Base-by-base conservation (phyloP, 306 rosid genomes). In the Rosa lucieae region DNA sequence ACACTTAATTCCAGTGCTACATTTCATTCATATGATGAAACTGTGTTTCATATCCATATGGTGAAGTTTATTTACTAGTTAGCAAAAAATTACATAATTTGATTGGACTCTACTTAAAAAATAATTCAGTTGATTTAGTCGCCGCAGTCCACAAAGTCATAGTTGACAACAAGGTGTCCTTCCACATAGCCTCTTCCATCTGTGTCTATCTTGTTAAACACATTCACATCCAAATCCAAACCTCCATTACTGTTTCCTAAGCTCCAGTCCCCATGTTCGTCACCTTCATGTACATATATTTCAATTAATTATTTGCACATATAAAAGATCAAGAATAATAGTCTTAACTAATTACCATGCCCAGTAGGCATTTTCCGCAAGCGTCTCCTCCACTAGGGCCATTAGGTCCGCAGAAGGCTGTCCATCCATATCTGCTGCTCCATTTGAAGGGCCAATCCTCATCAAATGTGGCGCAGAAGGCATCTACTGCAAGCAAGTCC, bases 361-460 rank as follows among this genome's bases (percentile, higher is more conserved):
- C n/a, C n/a, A n/a, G 84, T 43, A 86, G 63, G 76, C 93, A 89
- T 74, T 69, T 84, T 69, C 96, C 93, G 49, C 92, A 86, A 18
- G 91, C 58, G 21, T 70, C 80, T 61, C 29, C 74, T 8, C 87
- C 91, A 0, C 72, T 86, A 75, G 86, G 90, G 0, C 95, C 95
- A 5, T 4, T 80, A 4, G 92, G 92, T 1, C 90, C 91, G 23
- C 95, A 89, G 10, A 87, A 90, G 39, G 95, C 82, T 0, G 91
- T 90, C 91, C 95, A 89, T 1, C 90, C 91, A 20, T 82, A 87
- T 20, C 74, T 85, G 75, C 82, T 88, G 11, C 91, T 89, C 91
- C 96, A 87, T 21, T 87, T 82, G 2, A 86, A 68, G 0, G 93
- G 84, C 77, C 82, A 72, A 75, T 78, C 5, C 13, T 88, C 88